Base-by-base conservation (phyloP, 805 yeast genomes). In the Blastobotrys mokoenaii region DNA sequence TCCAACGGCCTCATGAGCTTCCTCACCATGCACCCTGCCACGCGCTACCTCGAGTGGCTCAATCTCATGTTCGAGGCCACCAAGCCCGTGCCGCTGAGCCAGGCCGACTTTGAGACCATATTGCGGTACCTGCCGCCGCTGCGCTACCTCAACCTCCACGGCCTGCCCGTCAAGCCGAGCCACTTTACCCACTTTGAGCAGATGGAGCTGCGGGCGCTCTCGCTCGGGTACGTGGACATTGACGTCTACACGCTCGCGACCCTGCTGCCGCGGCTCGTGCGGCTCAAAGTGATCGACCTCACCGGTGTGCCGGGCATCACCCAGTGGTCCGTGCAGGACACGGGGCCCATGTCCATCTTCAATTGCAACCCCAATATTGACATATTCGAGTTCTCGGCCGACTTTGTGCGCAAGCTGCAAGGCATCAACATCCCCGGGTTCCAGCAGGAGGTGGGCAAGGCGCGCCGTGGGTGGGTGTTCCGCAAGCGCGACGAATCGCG, bases 381-480 rank as follows among this genome's bases (percentile, higher is more conserved):
- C 37, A 82, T 85, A 3, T 66, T 83, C 48, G 96, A 87, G 61
- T 74, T 80, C 46, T 45, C 63, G 43, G 49, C 59, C 20, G 57
- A 60, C 27, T 47, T 56, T 31, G 50, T 62, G 20, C 44, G 32
- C 16, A 49, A 55, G 41, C 43, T 64, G 44, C 43, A 51, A 37
- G 55, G 55, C 30, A 43, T 67, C 54, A 61, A 56, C 40, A 44
- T 59, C 49, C 48, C 63, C 15, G 62, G 72, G 45, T 51, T 70
- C 68, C 18, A 68, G 58, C 55, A 61, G 14, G 61, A 61, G 39
- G 48, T 49, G 11, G 70, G 70, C 29, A 80, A 77, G 52, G 94
- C 95, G 3, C 70, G 95, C 49, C 71, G 96, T 49, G 80, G 85
- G 10, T 87, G 96, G 95, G 61, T 87, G 14, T 82, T 79, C 61